Evolutionary conservation across 73 alveolate genomes (phyloP).

Genomic region (Blepharisma stoltei): DNA sequence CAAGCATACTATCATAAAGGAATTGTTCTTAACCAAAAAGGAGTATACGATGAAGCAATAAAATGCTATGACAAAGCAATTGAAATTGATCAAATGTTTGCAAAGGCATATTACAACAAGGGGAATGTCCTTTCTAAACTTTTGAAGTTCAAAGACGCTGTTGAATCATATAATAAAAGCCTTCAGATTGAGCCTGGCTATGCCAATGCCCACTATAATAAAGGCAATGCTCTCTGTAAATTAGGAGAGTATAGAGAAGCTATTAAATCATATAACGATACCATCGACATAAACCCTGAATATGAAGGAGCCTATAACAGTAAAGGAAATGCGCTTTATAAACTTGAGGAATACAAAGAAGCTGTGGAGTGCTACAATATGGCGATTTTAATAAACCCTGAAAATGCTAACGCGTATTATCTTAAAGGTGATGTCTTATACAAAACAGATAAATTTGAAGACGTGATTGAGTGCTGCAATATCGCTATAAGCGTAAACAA

Average conservation of each 20-base stretch:
- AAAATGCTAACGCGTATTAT: constrained; percentile 91
- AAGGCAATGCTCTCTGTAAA: too few relatives aligned
- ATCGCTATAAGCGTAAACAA: too few relatives aligned
- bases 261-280: constrained; percentile 61
- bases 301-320: constrained; percentile 77
- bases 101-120: too few relatives aligned
- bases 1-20: constrained; percentile 97
- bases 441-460: too few relatives aligned
- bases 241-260: constrained; percentile 69
- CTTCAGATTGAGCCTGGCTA: too few relatives aligned
- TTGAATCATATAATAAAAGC: too few relatives aligned
- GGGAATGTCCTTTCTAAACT: too few relatives aligned
- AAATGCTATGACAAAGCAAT: constrained; percentile 89
- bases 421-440: too few relatives aligned
- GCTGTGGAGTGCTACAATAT: constrained; percentile 89
- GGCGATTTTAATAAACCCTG: constrained; percentile 70
- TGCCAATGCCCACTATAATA: too few relatives aligned
- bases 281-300: constrained; percentile 61
- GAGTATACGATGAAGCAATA: constrained; percentile 88
- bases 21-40: constrained; percentile 88
- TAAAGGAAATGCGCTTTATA: constrained; percentile 96
- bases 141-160: too few relatives aligned
- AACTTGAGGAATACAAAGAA: constrained; percentile 85
- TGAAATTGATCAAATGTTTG: constrained; percentile 57
- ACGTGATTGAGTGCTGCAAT: too few relatives aligned